A percentile compares a stretch with the other conserved stretches of the same genome.
Conservation (phyloP, 768 basidiomycete species). For the Pholiota microspora region DNA sequence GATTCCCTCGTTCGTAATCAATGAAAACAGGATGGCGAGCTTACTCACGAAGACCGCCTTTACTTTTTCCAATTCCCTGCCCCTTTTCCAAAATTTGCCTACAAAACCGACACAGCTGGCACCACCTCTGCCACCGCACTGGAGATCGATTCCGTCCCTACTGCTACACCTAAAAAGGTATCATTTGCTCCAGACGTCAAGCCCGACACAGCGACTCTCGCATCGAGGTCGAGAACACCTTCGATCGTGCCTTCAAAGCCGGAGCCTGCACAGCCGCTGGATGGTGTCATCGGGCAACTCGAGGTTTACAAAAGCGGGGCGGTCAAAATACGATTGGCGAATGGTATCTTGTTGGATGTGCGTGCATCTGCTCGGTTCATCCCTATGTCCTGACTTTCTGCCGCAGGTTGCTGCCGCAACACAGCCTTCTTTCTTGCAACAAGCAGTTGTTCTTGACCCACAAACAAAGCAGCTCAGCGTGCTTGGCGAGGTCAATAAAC, state of each 20-base stretch:
- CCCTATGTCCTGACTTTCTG: neutral
- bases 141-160: slow-evolving; percentile 33
- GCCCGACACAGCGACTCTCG: slow-evolving; percentile 26
- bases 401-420: slow-evolving; percentile 76
- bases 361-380: slow-evolving; percentile 22
- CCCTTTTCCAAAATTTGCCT: slow-evolving; percentile 75
- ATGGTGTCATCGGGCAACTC: slow-evolving; percentile 81
- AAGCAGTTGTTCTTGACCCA: slow-evolving; percentile 73
- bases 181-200: slow-evolving; percentile 67
- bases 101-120: slow-evolving; percentile 21
- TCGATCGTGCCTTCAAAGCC: slow-evolving; percentile 28
- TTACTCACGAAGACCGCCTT: slow-evolving; percentile 59
- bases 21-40: slow-evolving; percentile 41
- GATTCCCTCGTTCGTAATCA: slow-evolving; percentile 3
- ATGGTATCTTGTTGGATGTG: slow-evolving; percentile 84
- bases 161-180: slow-evolving; percentile 43
- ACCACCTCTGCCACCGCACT: slow-evolving; percentile 20
- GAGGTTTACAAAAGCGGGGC: slow-evolving; percentile 84
- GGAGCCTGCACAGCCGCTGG: slow-evolving; percentile 39
- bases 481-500: slow-evolving; percentile 84
- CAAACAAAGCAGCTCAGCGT: slow-evolving; percentile 59
- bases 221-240: slow-evolving; percentile 17
- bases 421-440: slow-evolving; percentile 85
- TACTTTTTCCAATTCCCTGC: slow-evolving; percentile 91
- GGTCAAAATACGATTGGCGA: slow-evolving; percentile 81